Conservation (phyloP, 768 basidiomycete species). For the Leucosporidium yakuticum region DNA sequence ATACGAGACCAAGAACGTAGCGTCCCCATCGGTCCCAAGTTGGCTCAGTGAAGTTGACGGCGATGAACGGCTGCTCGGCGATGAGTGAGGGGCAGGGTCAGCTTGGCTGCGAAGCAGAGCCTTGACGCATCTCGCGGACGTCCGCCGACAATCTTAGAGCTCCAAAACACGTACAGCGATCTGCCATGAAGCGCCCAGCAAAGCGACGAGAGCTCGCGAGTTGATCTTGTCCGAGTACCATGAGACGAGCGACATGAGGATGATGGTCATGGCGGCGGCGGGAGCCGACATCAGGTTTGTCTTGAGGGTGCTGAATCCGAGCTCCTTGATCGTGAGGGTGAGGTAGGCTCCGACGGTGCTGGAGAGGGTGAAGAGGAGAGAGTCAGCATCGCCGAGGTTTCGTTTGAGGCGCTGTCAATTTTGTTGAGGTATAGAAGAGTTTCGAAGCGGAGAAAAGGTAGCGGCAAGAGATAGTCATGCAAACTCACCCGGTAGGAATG, state of each 20-base stretch:
- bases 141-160: no score
- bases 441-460: no score
- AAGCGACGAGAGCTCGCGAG: slow-evolving; percentile 31
- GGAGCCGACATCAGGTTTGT: slow-evolving; percentile 43
- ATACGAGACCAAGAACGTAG: neutral
- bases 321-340: neutral
- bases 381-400: no score
- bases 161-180: slow-evolving; percentile 9
- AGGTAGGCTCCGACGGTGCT: neutral
- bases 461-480: no score
- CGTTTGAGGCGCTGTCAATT: no score
- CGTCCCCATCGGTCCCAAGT: no score
- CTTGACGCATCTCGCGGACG: no score
- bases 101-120: no score
- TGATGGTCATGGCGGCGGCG: slow-evolving; percentile 37
- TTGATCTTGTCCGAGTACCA: slow-evolving; percentile 35
- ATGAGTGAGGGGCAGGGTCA: neutral
- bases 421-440: no score
- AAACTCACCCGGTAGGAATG: no score
- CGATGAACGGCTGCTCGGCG: slow-evolving; percentile 1
- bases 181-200: slow-evolving; percentile 23
- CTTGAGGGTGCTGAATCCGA: slow-evolving; percentile 41
- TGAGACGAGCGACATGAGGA: slow-evolving; percentile 37
- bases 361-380: slow-evolving; percentile 22
- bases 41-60: slow-evolving; percentile 21